These are phyloP conservation scores for Skeletonema costatum DNA, from an alignment of 108 stramenopile genomes.

Conservation along the genomic window DNA sequence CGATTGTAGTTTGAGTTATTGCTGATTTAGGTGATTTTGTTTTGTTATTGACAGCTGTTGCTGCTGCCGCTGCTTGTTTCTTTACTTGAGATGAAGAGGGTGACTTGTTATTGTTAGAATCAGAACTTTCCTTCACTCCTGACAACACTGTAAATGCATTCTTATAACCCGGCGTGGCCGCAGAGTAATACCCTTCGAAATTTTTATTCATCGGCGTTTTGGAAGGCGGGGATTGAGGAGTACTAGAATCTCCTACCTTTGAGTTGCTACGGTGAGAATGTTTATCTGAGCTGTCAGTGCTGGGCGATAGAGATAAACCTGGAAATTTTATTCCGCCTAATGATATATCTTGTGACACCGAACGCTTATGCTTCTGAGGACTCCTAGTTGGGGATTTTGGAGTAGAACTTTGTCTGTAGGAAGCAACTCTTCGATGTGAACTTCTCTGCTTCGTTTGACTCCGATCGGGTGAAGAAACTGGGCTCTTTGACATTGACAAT, in stretches of 20 bases:
- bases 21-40: neutral
- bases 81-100: neutral
- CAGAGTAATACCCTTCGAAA: slow-evolving; percentile 33
- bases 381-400: neutral
- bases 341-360: neutral
- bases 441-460: neutral
- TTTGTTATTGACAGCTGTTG: neutral
- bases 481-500: neutral
- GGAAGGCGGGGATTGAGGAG: slow-evolving; percentile 2
- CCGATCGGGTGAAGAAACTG: neutral
- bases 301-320: slow-evolving; percentile 1
- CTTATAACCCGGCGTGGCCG: slow-evolving; percentile 12
- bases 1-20: neutral
- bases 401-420: neutral
- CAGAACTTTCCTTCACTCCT: neutral
- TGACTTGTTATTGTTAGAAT: neutral
- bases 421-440: neutral
- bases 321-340: neutral
- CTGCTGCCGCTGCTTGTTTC: neutral
- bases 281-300: slow-evolving; percentile 8
- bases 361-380: neutral
- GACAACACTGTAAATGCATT: slow-evolving; percentile 40
- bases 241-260: slow-evolving; percentile 1
- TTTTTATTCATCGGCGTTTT: slow-evolving; percentile 14
- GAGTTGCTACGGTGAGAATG: slow-evolving; percentile 1